Base-by-base conservation (phyloP, 2,329 filamentous ascomycete genomes). In the Talaromyces marneffei region DNA sequence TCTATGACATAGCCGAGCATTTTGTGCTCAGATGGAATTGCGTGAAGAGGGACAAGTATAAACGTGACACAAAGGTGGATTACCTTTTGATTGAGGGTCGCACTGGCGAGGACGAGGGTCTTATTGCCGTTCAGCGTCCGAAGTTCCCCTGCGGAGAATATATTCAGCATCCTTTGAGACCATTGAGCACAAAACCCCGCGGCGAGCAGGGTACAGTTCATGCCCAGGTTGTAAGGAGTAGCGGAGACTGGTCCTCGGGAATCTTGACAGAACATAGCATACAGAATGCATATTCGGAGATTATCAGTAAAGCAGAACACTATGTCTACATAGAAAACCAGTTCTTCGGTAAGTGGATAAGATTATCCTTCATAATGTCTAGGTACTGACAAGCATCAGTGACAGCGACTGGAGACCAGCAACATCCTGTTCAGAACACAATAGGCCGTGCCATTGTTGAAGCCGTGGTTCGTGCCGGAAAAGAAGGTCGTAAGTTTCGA, bases 321-420 rank as follows among this genome's bases (percentile, higher is more conserved):
- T 97, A 86, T 67, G 89, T 99, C 25, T 99, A 97, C 78, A 96
- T 99, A 63, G 94, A 99, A 74, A 97, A 97, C 70, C 94, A 99
- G 70, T 97, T 97, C 79, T 99, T 97, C 81, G 97, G 84, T 77
- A 77, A 68, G 75, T 69, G 10, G 8, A 9, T 16, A 52, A 31
- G 18, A 16, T 23, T 23, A 8, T 48, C 16, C n/a, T 42, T 48
- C n/a, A 40, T 35, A 59, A 48, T 14, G 20, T 27, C 48, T 53
- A 27, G 20, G 3, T 18, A 72, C 63, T 75, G 62, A 14, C 40
- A 27, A 7, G 48, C 33, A 12, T 31, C 2, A 79, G 95, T 71
- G 95, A 92, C 61, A 1, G 90, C 94, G 0, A 97, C 93, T 0
- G 91, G 91, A 8, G 87, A 94, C n/a, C 77, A 96, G 37, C 92